Evolutionary conservation across 1,284 basidiomycete genomes (phyloP), one percentile per base, ranked within the genome.

Genomic region (Apiotrichum gamsii): DNA sequence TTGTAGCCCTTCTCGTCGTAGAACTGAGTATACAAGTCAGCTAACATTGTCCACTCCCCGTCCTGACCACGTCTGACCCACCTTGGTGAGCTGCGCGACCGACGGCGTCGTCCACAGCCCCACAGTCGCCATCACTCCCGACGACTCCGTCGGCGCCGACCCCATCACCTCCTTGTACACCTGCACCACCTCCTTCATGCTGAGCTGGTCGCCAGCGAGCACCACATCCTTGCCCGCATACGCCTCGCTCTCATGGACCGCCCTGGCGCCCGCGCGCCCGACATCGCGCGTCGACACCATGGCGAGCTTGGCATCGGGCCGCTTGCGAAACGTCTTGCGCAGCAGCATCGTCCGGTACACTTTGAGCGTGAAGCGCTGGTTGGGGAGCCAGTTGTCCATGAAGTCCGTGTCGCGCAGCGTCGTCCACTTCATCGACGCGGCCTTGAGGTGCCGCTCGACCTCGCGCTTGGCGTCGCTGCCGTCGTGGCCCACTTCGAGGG

Each of bases 401-500:
- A 54, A 52, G 43, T 54, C 51, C 10, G 47, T 44, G 43, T 28
- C n/a, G 37, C 32, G 40, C 8, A 54, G 49, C 23, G 48, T 43
- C 5, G 53, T 55, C 21, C 37, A 48, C 3, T 11, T 21, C 36
- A 51, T 36, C 25, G n/a, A 20, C 3, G 30, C 29, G 21, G 37
- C 24, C 42, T 41, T 24, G 51, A 62, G 52, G 37, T 59, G 36
- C 14, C 40, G 46, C 51, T 65, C 63, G 34, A 62, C 49, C 5
- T 15, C 31, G n/a, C 59, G 54, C 51, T 66, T 66, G 30, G 55
- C 38, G 38, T 64, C 59, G 45, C 54, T 47, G 10, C 56, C 43
- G 18, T 54, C 51, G n/a, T 54, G 34, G 11, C 45, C 49, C 9
- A 41, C 45, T 33, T 56, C 43, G 6, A 45, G 41, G 31, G 46